Percentiles rank a stretch among this genome's conserved stretches.
Evolutionary conservation across 2,329 filamentous ascomycete species (phyloP).

Genomic region (Chrysoporthe austroafricana): DNA sequence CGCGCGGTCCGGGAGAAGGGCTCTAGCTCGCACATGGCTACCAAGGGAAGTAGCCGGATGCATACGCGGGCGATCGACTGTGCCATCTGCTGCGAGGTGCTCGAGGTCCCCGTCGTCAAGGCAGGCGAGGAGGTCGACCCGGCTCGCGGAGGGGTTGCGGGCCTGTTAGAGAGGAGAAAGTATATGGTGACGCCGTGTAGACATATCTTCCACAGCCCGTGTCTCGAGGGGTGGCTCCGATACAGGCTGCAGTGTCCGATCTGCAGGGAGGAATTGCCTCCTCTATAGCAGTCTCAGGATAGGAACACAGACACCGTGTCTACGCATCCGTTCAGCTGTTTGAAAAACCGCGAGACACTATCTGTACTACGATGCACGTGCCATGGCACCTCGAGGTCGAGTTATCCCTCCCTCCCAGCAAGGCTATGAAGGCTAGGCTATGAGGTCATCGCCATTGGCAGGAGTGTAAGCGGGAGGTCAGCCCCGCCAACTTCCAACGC

Average conservation of each 20-base stretch:
- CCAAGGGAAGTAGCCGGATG: constrained; percentile 30
- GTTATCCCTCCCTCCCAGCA: not conserved
- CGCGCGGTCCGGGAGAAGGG: constrained; percentile 40
- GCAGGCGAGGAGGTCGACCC: constrained; percentile 55
- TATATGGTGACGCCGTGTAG: constrained; percentile 99
- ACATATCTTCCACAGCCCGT: constrained; percentile 92
- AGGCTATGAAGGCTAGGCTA: not conserved
- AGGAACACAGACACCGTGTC: constrained; percentile 1
- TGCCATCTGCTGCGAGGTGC: constrained; percentile 89
- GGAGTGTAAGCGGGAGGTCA: not conserved
- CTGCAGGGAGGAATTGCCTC: constrained; percentile 86
- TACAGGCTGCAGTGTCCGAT: constrained; percentile 93
- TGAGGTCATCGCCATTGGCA: not conserved
- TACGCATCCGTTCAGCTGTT: not conserved
- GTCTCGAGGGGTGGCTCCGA: constrained; percentile 95
- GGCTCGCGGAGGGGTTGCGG: constrained; percentile 57
- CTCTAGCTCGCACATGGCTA: constrained; percentile 30
- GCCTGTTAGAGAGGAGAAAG: constrained; percentile 75
- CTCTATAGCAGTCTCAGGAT: constrained; percentile 58
- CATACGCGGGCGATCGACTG: constrained; percentile 73
- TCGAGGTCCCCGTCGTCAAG: constrained; percentile 83
- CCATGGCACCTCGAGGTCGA: too few species aligned
- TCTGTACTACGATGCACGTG: not conserved
- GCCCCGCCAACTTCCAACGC: not conserved
- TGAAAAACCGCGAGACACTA: not conserved